Evolutionary conservation across 2,329 filamentous ascomycete genomes (phyloP).

Genomic region (Atkinsonella texensis): DNA sequence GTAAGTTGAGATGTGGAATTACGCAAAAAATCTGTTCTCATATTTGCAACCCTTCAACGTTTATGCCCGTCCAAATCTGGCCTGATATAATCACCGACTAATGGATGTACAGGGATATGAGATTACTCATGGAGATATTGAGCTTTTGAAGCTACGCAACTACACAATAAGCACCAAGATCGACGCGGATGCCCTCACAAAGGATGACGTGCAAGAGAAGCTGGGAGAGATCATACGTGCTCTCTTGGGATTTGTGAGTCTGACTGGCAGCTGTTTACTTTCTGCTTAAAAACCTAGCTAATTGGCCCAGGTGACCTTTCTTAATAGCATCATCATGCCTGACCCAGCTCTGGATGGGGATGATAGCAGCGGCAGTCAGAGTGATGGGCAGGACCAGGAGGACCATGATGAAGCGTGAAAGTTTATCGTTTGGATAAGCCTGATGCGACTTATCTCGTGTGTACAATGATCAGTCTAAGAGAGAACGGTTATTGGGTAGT

Average conservation of each 20-base stretch:
- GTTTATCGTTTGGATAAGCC: not conserved
- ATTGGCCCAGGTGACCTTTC: constrained; percentile 48
- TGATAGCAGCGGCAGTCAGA: constrained; percentile 25
- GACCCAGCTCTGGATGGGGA: constrained; percentile 40
- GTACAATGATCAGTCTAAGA: too few species aligned
- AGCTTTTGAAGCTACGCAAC: constrained; percentile 66
- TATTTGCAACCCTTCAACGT: not conserved
- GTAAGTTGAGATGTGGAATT: constrained; percentile 27
- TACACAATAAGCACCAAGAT: constrained; percentile 63
- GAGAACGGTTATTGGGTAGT: too few species aligned
- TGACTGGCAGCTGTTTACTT: too few species aligned
- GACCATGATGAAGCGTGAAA: not conserved
- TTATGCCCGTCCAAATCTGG: too few species aligned
- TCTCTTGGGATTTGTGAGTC: constrained; percentile 64
- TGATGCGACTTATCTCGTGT: too few species aligned
- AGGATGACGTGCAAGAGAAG: constrained; percentile 49
- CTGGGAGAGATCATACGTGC: constrained; percentile 52
- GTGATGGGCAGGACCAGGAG: constrained; percentile 11
- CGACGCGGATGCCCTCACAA: constrained; percentile 51
- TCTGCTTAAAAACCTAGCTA: not conserved
- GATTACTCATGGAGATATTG: constrained; percentile 65
- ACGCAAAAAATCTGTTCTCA: not conserved
- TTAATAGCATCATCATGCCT: constrained; percentile 65
- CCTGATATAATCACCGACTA: not conserved
- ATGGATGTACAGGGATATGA: constrained; percentile 51